Base-by-base conservation (phyloP, 2,329 filamentous ascomycete genomes). In the Fusarium nelsonii region DNA sequence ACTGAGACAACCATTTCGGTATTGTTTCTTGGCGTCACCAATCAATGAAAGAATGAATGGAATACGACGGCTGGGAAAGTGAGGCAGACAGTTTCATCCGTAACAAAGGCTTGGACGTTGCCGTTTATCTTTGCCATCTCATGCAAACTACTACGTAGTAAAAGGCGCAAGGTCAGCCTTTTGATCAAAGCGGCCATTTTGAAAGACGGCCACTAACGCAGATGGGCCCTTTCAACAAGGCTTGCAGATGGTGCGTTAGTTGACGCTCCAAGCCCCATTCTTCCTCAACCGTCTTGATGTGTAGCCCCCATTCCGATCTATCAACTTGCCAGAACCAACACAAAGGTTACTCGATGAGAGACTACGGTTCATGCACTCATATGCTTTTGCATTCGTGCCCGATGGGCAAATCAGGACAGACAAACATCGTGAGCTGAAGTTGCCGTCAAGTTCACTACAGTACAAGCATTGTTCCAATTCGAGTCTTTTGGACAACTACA, bases 401-500 rank as follows among this genome's bases (percentile, higher is more conserved):
- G 14, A 28, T 12, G 16, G 12, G 14, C 8, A 39, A 28, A 26
- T 14, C 18, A 20, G 20, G 20, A 12, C n/a, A 39, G n/a, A 9
- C 48, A 18, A 16, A 16, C 48, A 28, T 26, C 16, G 4, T 30
- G 16, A 50, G 33, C 26, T 37, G 26, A 39, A 12, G 23, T 16
- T 14, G 23, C 34, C 23, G 26, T 23, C n/a, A 18, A 18, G n/a
- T 4, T 18, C 18, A 37, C 34, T 20, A 18, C 7, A 12, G 26
- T 15, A 16, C 10, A 37, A 48, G 23, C n/a, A 48, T 37, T 55
- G 37, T 70, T 58, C 20, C 43, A 46, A 26, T 34, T 23, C 41
- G 33, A 37, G 46, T 55, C 46, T 39, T 46, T 69, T 59, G 34
- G 46, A 36, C 45, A 37, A 59, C 41, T 50, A 41, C 44, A 46